Percentiles rank a stretch among this genome's conserved stretches.
Conservation (phyloP, 768 basidiomycete species). For the Pholiota molesta region DNA sequence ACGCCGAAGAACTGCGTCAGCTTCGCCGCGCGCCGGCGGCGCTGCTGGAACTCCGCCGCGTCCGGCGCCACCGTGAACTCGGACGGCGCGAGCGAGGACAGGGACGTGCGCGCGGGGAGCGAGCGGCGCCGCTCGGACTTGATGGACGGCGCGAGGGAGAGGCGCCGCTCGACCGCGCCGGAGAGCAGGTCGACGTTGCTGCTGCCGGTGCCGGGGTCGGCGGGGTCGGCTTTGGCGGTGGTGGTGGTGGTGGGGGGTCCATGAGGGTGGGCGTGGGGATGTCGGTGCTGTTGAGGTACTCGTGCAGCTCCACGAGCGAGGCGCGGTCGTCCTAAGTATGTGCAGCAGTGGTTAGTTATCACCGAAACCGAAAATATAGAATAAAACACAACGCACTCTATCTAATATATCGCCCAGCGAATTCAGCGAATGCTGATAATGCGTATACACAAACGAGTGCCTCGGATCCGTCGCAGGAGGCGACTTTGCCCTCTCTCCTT, state of each 20-base stretch:
- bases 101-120: conserved; percentile 65
- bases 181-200: conserved; percentile 16
- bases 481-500: conserved; percentile 17
- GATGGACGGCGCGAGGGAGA: conserved; percentile 40
- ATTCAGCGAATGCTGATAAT: conserved; percentile 80
- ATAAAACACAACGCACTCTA: conserved; percentile 49
- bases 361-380: not conserved
- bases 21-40: conserved; percentile 79
- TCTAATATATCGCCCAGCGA: conserved; percentile 83
- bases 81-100: conserved; percentile 55
- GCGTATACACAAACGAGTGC: conserved; percentile 62
- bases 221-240: not conserved
- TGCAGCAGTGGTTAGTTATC: conserved; percentile 1
- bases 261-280: conserved; percentile 12
- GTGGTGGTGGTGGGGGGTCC: not conserved
- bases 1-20: conserved; percentile 88
- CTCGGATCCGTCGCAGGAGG: conserved; percentile 16
- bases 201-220: not conserved
- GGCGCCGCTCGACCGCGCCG: conserved; percentile 29
- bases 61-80: conserved; percentile 48
- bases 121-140: conserved; percentile 71
- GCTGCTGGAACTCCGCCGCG: conserved; percentile 62
- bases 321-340: conserved; percentile 71
- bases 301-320: conserved; percentile 75
- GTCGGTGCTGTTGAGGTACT: conserved; percentile 53